Base-by-base conservation (phyloP, 805 yeast species). In the Wickerhamomyces alni region DNA sequence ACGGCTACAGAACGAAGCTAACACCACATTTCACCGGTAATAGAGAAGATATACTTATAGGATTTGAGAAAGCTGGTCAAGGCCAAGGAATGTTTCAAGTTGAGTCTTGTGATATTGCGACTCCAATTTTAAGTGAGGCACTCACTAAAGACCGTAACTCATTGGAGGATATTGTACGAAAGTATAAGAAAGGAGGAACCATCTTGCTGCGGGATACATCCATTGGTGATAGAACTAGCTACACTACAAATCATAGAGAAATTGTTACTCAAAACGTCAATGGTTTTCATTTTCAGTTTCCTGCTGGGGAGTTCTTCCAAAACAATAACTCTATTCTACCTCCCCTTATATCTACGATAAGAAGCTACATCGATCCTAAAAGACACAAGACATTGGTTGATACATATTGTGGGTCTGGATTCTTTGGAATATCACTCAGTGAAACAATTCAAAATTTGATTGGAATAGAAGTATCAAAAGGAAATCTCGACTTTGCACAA, bases 271-370 rank as follows among this genome's bases (percentile, higher is more conserved):
- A 88, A 55, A 70, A 71, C 46, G 71, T 84, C 21, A 70, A 74
- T 40, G 93, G 85, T 2, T 77, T 69, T 58, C 71, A 75, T 36
- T 93, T 93, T 62, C 79, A 82, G 54, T 93, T 86, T 58, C 81
- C 89, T n/a, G 96, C 97, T 0, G 95, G 95, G 35, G 95, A 89
- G 59, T 91, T 91, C 55, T 91, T 91, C 70, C 99, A 91, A 62
- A 89, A 88, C 65, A 91, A 91, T 62, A 87, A 86, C 60, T 78
- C 93, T n/a, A 91, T 91, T 17, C 66, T 91, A 42, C 96, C 97
- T 1, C 59, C 69, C 1, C 86, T 91, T n/a, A 77, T 95, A 11
- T 65, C 69, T 28, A 86, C 86, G 53, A 97, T 93, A 17, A 72
- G 77, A 40, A 68, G 75, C 9, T 82, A 84, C 51, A 65, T 87